Evolutionary conservation across 148 eudicot species (phyloP), one percentile per base, ranked within the genome.

Genomic region (Arctostaphylos glauca): DNA sequence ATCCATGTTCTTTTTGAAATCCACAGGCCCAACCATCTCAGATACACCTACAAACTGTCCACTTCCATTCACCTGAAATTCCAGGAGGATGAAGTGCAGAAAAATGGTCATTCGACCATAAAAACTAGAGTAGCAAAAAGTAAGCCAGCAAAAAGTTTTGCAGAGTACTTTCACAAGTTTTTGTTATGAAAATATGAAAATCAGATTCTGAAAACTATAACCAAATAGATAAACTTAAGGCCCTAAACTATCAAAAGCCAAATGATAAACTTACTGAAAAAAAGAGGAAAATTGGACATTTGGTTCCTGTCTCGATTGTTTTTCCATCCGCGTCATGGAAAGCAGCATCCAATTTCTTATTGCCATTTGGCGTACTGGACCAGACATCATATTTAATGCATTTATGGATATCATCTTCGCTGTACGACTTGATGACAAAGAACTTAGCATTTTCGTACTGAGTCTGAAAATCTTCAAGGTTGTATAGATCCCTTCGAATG

Each of bases 1-100:
- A 82, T 93, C 94, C 97, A 93, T 96, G 53, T 79, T 88, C 84
- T 94, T 96, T 21, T 87, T 81, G 81, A 91, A 96, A 81, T 96
- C 98, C 23, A 96, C 94, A 25, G 84, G 88, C 46, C 98, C 99
- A 46, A 80, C 64, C 99, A 96, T 96, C 93, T 96, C 98, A 78
- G 98, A 97, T n/a, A 96, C 85, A 81, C 99, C 99, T 67, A 94
- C 87, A 89, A 94, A 96, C 83, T 96, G 98, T 66, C 99, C 99
- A 86, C 99, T 96, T 77, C 90, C 93, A 84, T 96, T 96, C 59
- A 96, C 99, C 99, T 96, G 87, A 74, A 84, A 80, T 43, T 75
- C 41, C 80, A 79, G 5, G 18, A 53, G 15, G 41, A 54, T 13
- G 19, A 18, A 48, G 43, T 18, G 19, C 5, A 47, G 48, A 44